These are phyloP conservation scores for Picea sitchensis DNA, from an alignment of 75 land plant species.

Conservation along the genomic window DNA sequence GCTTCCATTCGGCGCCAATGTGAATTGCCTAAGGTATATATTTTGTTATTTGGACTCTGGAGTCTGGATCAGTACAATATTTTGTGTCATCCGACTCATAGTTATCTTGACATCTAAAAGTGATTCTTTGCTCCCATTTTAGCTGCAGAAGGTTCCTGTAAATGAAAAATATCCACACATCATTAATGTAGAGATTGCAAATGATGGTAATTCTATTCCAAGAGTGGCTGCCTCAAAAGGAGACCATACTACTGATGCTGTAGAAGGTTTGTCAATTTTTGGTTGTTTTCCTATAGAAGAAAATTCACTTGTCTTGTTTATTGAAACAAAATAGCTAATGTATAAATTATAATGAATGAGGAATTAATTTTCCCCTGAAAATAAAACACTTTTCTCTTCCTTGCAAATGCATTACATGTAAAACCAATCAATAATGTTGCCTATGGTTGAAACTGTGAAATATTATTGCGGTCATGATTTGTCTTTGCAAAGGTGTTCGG, in stretches of 20 bases:
- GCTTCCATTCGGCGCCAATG: conserved; percentile 62
- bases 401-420: too few species aligned
- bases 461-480: neutral
- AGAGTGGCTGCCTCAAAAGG: conserved; percentile 9
- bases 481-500: neutral
- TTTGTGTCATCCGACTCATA: neutral
- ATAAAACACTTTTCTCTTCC: neutral
- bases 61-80: neutral
- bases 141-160: conserved; percentile 24
- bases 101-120: conserved; percentile 5
- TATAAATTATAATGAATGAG: neutral
- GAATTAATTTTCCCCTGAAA: neutral
- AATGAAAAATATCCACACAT: conserved; percentile 59
- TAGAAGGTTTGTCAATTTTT: conserved; percentile 47
- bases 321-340: neutral
- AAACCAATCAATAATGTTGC: neutral
- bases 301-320: neutral
- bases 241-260: conserved; percentile 10
- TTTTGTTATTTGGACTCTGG: neutral
- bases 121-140: conserved; percentile 19
- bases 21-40: conserved; percentile 74
- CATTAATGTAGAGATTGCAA: conserved; percentile 38
- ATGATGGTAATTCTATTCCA: neutral
- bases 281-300: neutral
- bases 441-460: too few species aligned